Base-by-base conservation (phyloP, 2,329 filamentous ascomycete genomes). In the Penicillium sp. region DNA sequence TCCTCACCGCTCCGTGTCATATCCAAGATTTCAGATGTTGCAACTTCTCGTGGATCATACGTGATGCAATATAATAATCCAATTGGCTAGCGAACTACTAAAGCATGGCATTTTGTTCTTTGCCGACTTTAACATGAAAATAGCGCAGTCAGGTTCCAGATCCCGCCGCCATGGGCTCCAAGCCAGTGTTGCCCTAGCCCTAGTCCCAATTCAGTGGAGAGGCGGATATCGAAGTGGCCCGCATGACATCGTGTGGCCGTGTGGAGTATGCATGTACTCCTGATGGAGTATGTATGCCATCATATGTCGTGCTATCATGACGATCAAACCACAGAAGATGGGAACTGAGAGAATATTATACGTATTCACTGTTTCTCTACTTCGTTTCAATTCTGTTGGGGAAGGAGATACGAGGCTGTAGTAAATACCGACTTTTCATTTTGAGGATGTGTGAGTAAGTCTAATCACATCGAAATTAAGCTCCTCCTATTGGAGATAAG, bases 221-320 rank as follows among this genome's bases (percentile, higher is more conserved):
- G 33, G 47, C 26, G 28, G 47, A 50, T 35, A 22, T 51, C 47
- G n/a, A 35, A 51, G 47, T 35, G 28, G 47, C 47, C 47, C 28
- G 47, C n/a, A 51, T 51, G 28, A 15, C 28, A 35, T 51, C 47
- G 28, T 51, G 47, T 22, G 28, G 47, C 47, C 47, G 28, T 17
- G 47, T 35, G 47, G 47, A 22, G 47, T 19, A 19, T 35, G 47
- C 28, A 51, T 19, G 45, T n/a, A n/a, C 24, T 49, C 24, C 24
- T 24, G 24, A 47, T 17, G 24, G 44, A 28, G 44, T n/a, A 51
- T 22, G 28, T 50, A 13, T 50, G 26, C 28, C 26, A 50, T 50
- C 26, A 50, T 50, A 35, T 50, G 3, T 33, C 26, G 47, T 50
- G 47, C 47, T 50, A 13, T 33, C 47, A 24, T 33, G 47, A 50